phyloP scores from a whole-genome alignment of 2,329 filamentous ascomycete species.

The Exophiala alcalophila region DNA sequence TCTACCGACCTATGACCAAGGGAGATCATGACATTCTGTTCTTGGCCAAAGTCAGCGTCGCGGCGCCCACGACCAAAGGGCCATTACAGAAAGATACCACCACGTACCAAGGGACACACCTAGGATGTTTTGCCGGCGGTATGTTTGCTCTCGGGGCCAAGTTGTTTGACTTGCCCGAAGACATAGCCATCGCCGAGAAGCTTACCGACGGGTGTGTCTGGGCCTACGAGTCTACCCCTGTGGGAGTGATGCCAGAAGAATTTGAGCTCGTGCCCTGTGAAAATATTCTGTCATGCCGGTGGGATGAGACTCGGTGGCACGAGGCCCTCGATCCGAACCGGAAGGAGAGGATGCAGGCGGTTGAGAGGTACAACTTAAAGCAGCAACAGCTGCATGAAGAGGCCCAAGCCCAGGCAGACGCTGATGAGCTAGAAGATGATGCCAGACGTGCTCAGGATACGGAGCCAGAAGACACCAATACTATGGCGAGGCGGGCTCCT shows the following conservation, averaged over 20 bases:
- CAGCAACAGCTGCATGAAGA: constrained; percentile 26
- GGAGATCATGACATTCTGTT: constrained; percentile 44
- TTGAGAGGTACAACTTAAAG: constrained; percentile 25
- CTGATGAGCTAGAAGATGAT: constrained; percentile 25
- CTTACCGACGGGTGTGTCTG: constrained; percentile 62
- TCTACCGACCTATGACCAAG: constrained; percentile 46
- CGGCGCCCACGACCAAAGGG: constrained; percentile 27
- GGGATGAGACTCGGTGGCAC: constrained; percentile 54
- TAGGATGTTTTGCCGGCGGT: constrained; percentile 60
- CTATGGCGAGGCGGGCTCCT: background rate
- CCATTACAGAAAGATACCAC: constrained; percentile 33
- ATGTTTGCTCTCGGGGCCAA: constrained; percentile 62
- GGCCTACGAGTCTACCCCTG: constrained; percentile 56
- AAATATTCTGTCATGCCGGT: constrained; percentile 45
- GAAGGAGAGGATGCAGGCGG: constrained; percentile 27
- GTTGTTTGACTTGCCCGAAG: constrained; percentile 53
- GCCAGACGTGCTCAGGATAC: constrained; percentile 23
- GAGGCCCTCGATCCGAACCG: constrained; percentile 40
- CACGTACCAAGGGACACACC: constrained; percentile 55
- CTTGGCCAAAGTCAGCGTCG: constrained; percentile 33
- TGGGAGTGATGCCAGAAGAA: constrained; percentile 61
- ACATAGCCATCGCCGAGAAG: constrained; percentile 56
- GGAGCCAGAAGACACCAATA: constrained; percentile 3
- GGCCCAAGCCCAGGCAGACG: background rate
- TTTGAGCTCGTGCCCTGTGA: constrained; percentile 55